Percentiles rank a stretch among this genome's conserved stretches.
Evolutionary conservation across 805 yeast species (phyloP).

Genomic region (Kuraishia ogatae): DNA sequence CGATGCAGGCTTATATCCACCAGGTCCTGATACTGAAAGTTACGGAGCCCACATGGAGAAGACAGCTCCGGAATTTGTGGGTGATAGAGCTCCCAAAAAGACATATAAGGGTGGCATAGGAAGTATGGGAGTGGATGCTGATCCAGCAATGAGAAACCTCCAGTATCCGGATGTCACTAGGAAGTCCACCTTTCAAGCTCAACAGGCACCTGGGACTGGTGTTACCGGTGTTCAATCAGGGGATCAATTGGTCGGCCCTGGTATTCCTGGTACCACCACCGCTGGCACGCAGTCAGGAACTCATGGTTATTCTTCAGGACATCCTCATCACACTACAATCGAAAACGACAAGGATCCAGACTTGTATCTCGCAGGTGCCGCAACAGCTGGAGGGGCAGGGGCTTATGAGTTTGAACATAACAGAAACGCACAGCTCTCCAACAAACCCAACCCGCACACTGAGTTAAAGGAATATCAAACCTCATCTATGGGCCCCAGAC

Average conservation of each 20-base stretch:
- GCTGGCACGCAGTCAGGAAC: neutral
- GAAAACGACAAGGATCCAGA: neutral
- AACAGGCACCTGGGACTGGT: neutral
- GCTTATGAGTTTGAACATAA: neutral
- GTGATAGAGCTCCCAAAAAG: neutral
- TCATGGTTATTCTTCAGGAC: neutral
- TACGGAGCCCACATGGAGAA: neutral
- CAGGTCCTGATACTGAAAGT: neutral
- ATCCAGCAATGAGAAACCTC: neutral
- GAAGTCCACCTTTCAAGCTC: neutral
- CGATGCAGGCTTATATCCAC: neutral
- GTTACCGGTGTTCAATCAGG: neutral
- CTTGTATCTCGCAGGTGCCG: neutral
- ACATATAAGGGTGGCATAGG: neutral
- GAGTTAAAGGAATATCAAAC: neutral
- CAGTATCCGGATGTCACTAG: neutral
- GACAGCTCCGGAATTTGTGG: neutral
- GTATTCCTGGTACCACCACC: neutral
- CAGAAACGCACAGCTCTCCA: neutral
- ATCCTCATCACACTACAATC: neutral
- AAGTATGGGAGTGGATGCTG: neutral
- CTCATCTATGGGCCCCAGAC: too few species aligned
- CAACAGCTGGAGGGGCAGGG: neutral
- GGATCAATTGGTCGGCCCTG: neutral
- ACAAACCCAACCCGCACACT: neutral